phyloP scores from a whole-genome alignment of 1,284 basidiomycete genomes.

The Coniferiporia weirii region DNA sequence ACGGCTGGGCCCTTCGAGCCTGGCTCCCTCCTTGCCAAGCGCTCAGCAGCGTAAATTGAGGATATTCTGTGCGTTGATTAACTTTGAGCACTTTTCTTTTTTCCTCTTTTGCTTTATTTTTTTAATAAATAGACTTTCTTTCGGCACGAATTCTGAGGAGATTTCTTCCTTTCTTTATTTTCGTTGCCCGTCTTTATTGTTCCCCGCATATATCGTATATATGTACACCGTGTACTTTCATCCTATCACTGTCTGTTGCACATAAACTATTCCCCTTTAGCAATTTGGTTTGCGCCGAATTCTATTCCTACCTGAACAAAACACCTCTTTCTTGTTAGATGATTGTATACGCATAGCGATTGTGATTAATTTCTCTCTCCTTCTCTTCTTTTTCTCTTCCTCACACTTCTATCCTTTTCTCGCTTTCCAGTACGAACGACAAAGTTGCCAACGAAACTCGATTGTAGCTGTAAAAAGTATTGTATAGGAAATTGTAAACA shows the following conservation, averaged over 20 bases:
- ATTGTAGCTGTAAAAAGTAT: neutral
- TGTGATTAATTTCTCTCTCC: neutral
- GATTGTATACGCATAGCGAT: neutral
- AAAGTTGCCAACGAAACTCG: neutral
- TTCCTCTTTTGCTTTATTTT: neutral
- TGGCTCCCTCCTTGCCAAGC: conserved; percentile 21
- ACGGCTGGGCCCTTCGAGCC: conserved; percentile 17
- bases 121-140: neutral
- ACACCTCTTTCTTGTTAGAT: neutral
- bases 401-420: neutral
- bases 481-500: neutral
- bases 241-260: neutral
- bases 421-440: neutral
- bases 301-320: neutral
- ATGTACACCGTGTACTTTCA: neutral
- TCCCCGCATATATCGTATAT: neutral
- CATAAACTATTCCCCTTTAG: neutral
- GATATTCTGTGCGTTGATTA: neutral
- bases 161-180: neutral
- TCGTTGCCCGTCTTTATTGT: neutral
- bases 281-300: neutral
- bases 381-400: neutral
- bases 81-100: neutral
- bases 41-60: neutral
- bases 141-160: neutral